Percentiles rank a stretch among this genome's conserved stretches.
Conservation (phyloP, 805 yeast species). For the Priceomyces fermenticarens region DNA sequence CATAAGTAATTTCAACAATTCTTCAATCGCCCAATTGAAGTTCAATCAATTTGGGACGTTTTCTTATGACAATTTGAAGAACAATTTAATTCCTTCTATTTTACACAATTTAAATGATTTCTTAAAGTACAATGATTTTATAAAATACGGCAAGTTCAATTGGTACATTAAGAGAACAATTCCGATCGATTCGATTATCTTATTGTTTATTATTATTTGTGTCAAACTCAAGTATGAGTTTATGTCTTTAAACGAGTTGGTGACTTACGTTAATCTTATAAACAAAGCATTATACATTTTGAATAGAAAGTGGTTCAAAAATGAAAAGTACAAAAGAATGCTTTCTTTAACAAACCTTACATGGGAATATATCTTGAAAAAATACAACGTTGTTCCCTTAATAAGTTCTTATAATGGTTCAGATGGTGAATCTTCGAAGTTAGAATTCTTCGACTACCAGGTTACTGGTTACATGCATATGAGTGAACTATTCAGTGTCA, state of each 20-base stretch:
- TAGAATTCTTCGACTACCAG: conserved; percentile 41
- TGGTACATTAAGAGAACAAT: conserved; percentile 63
- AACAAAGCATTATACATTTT: conserved; percentile 41
- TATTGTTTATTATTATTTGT: conserved; percentile 50
- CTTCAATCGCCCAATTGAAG: conserved; percentile 32
- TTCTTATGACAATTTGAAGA: conserved; percentile 49
- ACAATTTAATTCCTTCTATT: conserved; percentile 54
- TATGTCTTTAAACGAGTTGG: conserved; percentile 34
- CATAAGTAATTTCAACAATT: conserved; percentile 33
- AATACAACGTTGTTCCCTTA: conserved; percentile 27
- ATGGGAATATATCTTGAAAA: conserved; percentile 42
- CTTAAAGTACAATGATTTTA: conserved; percentile 49
- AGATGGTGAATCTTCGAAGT: conserved; percentile 15
- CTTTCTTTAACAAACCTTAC: conserved; percentile 38
- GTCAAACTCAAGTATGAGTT: conserved; percentile 48
- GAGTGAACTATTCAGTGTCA: conserved; percentile 38
- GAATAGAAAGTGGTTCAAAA: conserved; percentile 44
- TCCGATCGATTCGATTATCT: conserved; percentile 56
- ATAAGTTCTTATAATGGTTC: conserved; percentile 22
- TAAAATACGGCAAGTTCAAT: conserved; percentile 51
- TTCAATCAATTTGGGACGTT: conserved; percentile 39
- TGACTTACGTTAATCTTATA: conserved; percentile 36
- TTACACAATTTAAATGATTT: conserved; percentile 57
- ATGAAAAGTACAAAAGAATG: conserved; percentile 45
- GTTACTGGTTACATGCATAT: conserved; percentile 36